These are phyloP conservation scores for Psilocybe cubensis DNA, from an alignment of 768 basidiomycete species.

Conservation along the genomic window DNA sequence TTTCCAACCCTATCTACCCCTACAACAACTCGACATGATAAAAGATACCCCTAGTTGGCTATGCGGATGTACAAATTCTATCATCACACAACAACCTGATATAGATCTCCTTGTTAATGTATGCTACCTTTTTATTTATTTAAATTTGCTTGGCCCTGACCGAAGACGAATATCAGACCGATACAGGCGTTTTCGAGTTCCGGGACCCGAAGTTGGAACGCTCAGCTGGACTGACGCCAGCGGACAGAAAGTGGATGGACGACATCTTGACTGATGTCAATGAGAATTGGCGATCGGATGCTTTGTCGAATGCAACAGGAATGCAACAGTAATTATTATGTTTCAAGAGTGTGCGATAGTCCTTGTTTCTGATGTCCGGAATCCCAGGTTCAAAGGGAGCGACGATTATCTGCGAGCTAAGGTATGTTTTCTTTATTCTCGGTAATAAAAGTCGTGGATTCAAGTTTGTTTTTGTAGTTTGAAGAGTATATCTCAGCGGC, in stretches of 20 bases:
- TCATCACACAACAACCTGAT: slow-evolving; percentile 91
- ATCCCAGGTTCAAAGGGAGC: slow-evolving; percentile 85
- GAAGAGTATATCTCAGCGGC: slow-evolving; percentile 95
- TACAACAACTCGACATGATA: slow-evolving; percentile 93
- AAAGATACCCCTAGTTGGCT: slow-evolving; percentile 83
- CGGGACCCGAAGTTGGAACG: slow-evolving; percentile 81
- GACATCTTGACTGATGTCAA: slow-evolving; percentile 89
- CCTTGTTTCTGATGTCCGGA: neutral
- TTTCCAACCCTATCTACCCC: slow-evolving; percentile 96
- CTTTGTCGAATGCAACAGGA: slow-evolving; percentile 54
- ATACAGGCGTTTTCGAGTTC: slow-evolving; percentile 87
- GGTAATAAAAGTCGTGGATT: neutral
- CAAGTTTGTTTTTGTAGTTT: slow-evolving; percentile 49
- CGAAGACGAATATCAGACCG: slow-evolving; percentile 59
- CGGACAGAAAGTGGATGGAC: slow-evolving; percentile 98
- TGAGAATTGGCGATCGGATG: slow-evolving; percentile 72
- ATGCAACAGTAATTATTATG: slow-evolving; percentile 65
- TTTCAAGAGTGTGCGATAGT: neutral
- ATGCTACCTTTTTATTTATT: slow-evolving; percentile 17
- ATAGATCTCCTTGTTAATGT: slow-evolving; percentile 93
- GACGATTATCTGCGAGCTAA: slow-evolving; percentile 93
- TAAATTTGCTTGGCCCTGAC: neutral
- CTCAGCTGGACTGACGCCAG: slow-evolving; percentile 79
- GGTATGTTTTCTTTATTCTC: slow-evolving; percentile 39
- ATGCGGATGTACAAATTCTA: slow-evolving; percentile 94